Evolutionary conservation across 2,329 filamentous ascomycete species (phyloP).

Genomic region (Cercospora citrullina): DNA sequence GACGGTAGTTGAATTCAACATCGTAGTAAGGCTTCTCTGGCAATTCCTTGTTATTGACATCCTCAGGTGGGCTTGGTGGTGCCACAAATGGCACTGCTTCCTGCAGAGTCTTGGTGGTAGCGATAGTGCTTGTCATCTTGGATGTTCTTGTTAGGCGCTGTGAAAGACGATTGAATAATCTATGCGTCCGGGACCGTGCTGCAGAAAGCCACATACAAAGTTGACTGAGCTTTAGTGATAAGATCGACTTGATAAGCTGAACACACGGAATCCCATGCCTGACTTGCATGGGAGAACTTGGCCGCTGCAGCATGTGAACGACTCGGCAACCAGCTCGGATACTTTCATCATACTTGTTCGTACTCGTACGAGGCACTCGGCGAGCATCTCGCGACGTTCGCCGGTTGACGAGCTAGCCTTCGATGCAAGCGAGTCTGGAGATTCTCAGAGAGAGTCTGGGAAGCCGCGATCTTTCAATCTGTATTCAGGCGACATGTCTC

Average conservation of each 20-base stretch:
- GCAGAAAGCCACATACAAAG: background rate
- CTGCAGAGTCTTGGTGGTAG: background rate
- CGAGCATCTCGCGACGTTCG: background rate
- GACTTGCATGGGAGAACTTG: background rate
- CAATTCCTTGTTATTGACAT: background rate
- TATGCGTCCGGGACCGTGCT: background rate
- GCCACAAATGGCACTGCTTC: background rate
- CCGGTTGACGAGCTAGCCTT: background rate
- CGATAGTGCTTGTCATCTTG: conserved; percentile 5
- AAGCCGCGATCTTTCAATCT: background rate
- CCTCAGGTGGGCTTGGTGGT: background rate
- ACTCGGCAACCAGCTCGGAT: background rate
- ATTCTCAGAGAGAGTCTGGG: background rate
- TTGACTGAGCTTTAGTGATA: background rate
- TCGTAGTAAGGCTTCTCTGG: conserved; percentile 8
- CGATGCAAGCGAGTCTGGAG: background rate
- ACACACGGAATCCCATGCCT: background rate
- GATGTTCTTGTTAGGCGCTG: background rate
- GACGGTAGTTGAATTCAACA: conserved; percentile 17
- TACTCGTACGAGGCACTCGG: background rate
- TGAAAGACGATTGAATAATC: background rate
- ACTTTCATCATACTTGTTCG: background rate
- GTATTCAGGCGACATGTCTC: background rate
- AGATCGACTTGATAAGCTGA: background rate
- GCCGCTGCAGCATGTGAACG: background rate